Evolutionary conservation across 164 flowering plant species (phyloP).

Genomic region (Magnolia changhungtana): DNA sequence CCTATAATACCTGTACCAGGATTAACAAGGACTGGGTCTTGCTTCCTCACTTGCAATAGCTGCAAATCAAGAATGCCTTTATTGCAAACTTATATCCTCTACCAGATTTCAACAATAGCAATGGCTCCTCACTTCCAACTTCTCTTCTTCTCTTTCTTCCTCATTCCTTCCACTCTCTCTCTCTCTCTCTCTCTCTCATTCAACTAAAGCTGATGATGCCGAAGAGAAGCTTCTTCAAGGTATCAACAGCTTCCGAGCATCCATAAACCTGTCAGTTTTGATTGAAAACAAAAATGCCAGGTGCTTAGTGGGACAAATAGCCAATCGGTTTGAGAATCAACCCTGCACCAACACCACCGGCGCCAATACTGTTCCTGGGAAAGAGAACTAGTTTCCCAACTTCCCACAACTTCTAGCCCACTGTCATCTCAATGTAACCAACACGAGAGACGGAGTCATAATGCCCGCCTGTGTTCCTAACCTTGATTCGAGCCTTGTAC

Average conservation of each 20-base stretch:
- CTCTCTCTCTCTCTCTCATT: no score
- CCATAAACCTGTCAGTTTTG: conserved; percentile 46
- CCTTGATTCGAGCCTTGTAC: conserved; percentile 44
- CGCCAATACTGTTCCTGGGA: conserved; percentile 27
- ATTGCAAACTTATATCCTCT: no score
- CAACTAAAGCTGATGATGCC: no score
- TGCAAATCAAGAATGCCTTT: no score
- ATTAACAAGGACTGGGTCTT: no score
- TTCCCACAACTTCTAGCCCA: conserved; percentile 48
- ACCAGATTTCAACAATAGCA: no score
- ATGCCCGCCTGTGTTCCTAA: conserved; percentile 77
- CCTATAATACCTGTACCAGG: no score
- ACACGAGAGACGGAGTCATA: conserved; percentile 54
- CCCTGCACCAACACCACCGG: conserved; percentile 44
- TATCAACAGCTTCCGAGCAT: conserved; percentile 56
- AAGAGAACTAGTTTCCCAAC: conserved; percentile 32
- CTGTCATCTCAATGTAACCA: conserved; percentile 57
- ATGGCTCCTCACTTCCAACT: no score
- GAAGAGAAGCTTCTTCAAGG: conserved; percentile 62
- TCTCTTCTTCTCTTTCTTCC: no score
- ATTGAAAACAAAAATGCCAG: conserved; percentile 59
- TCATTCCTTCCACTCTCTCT: no score
- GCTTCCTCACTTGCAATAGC: no score
- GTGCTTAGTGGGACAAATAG: conserved; percentile 71
- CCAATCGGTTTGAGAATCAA: conserved; percentile 42